Percentiles rank a stretch among this genome's conserved stretches.
Conservation (phyloP, 176 grass and related monocot species). For the Lolium rigidum region DNA sequence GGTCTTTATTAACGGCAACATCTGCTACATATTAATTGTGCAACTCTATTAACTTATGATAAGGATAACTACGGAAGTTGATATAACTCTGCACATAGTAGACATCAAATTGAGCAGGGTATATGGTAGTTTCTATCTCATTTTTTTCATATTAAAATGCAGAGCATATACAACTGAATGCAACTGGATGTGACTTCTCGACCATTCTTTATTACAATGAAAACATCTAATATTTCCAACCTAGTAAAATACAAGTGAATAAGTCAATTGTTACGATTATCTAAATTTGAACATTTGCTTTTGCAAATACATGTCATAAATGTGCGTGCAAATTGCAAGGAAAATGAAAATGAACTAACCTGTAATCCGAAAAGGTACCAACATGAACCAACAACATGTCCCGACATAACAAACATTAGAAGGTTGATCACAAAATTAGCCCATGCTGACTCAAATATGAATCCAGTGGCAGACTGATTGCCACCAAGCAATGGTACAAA, state of each 20-base stretch:
- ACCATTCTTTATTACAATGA: not conserved
- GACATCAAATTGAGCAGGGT: not conserved
- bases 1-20: not conserved
- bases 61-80: constrained; percentile 4
- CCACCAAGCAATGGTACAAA: constrained; percentile 91
- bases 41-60: not conserved
- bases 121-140: constrained; percentile 11
- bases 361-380: constrained; percentile 98
- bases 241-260: constrained; percentile 6
- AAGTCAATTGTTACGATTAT: not conserved
- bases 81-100: not conserved
- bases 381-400: constrained; percentile 97
- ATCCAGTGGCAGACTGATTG: constrained; percentile 84
- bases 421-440: constrained; percentile 97
- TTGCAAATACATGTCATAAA: not conserved
- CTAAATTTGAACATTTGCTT: constrained; percentile 20
- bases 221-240: not conserved
- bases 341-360: constrained; percentile 49
- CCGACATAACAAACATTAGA: constrained; percentile 94
- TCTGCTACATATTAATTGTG: not conserved
- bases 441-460: constrained; percentile 98
- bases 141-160: constrained; percentile 10
- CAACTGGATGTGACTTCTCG: constrained; percentile 2
- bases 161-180: constrained; percentile 26
- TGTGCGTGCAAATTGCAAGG: not conserved